These are phyloP conservation scores for Geoglossum cookeanum DNA, from an alignment of 2,329 filamentous ascomycete genomes.

Conservation along the genomic window DNA sequence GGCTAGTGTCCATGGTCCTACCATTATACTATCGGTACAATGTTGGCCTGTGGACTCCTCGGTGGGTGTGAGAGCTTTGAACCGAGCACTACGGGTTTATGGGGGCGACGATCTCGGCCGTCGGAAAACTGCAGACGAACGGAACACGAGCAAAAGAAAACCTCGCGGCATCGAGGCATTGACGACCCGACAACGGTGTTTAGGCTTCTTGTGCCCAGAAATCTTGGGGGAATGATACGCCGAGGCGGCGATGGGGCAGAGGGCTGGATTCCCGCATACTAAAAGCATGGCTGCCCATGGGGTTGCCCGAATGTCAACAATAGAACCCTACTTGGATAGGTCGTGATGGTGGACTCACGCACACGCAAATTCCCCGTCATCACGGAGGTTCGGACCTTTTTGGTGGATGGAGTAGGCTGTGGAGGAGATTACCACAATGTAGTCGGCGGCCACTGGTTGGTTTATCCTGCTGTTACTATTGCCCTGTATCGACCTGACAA, in stretches of 20 bases:
- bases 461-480: neutral
- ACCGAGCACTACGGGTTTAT: neutral
- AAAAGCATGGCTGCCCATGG: neutral
- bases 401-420: slow-evolving; percentile 29
- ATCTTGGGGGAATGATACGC: neutral
- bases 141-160: neutral
- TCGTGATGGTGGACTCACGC: slow-evolving; percentile 12
- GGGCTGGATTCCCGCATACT: neutral
- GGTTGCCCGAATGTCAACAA: neutral
- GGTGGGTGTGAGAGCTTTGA: neutral
- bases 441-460: slow-evolving; percentile 27
- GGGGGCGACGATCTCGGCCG: neutral
- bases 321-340: neutral
- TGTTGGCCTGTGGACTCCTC: neutral
- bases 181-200: neutral
- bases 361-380: slow-evolving; percentile 50
- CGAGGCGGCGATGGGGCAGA: neutral
- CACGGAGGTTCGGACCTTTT: slow-evolving; percentile 53
- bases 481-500: neutral
- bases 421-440: slow-evolving; percentile 90
- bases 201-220: neutral
- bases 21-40: neutral
- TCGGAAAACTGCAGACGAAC: neutral
- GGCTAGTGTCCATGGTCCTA: neutral
- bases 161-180: neutral